These are phyloP conservation scores for Decorospora gaudefroyi DNA, from an alignment of 2,329 filamentous ascomycete species.

Conservation along the genomic window DNA sequence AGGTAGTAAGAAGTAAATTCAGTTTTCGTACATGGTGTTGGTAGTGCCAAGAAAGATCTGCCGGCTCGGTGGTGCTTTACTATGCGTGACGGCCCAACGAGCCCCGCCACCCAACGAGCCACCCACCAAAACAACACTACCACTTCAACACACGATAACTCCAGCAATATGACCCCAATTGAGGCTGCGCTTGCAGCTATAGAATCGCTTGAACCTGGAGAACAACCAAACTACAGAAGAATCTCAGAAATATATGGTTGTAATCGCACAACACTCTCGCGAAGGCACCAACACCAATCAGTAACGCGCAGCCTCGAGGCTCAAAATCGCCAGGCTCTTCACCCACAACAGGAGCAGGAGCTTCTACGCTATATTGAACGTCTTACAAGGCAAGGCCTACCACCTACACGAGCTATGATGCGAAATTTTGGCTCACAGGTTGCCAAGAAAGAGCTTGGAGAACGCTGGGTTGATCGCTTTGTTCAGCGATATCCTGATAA, in stretches of 20 bases:
- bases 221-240: slow-evolving; percentile 7
- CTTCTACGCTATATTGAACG: slow-evolving; percentile 22
- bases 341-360: slow-evolving; percentile 11
- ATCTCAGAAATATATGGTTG: slow-evolving; percentile 8
- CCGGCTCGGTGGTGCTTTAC: neutral
- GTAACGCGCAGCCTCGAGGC: neutral
- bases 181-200: slow-evolving; percentile 11
- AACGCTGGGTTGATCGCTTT: slow-evolving; percentile 19
- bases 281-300: slow-evolving; percentile 1
- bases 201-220: slow-evolving; percentile 7
- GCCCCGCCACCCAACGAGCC: too few species aligned
- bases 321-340: neutral
- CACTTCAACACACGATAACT: slow-evolving; percentile 5
- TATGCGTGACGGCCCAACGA: too few species aligned
- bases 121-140: neutral
- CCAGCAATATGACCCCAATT: slow-evolving; percentile 15
- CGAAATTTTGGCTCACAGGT: slow-evolving; percentile 16
- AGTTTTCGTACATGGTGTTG: too few species aligned
- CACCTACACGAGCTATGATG: slow-evolving; percentile 21
- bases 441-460: slow-evolving; percentile 8
- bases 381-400: slow-evolving; percentile 14
- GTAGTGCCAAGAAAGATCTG: too few species aligned
- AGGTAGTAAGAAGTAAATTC: neutral
- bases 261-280: slow-evolving; percentile 6
- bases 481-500: slow-evolving; percentile 7